phyloP scores from a whole-genome alignment of 2,329 filamentous ascomycete species.

The Drechslerella dactyloides region DNA sequence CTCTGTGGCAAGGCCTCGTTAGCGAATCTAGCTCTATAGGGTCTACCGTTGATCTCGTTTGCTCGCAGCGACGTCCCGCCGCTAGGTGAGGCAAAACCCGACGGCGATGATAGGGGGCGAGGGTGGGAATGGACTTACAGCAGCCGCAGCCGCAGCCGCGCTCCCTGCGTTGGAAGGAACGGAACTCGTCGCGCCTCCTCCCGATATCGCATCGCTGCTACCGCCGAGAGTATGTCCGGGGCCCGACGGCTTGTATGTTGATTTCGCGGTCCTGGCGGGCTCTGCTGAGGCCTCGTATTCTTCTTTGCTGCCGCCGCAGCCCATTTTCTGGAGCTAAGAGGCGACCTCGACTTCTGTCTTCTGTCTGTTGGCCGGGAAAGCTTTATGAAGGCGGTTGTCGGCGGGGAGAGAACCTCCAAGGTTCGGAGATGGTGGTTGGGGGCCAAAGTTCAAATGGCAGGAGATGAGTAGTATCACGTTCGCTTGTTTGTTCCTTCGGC shows the following conservation, averaged over 20 bases:
- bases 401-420: neutral
- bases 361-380: neutral
- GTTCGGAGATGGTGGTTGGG: conserved; percentile 12
- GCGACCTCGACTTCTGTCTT: neutral
- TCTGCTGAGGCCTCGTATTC: conserved; percentile 39
- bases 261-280: conserved; percentile 38
- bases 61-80: neutral
- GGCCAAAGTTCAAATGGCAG: neutral
- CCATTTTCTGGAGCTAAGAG: conserved; percentile 26
- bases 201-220: neutral
- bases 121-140: conserved; percentile 19
- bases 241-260: conserved; percentile 34
- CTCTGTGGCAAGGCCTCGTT: conserved; percentile 12
- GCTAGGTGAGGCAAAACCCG: neutral
- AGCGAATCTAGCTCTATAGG: neutral
- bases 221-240: conserved; percentile 43
- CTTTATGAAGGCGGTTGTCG: neutral
- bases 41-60: neutral
- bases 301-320: conserved; percentile 50
- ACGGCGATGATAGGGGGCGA: neutral
- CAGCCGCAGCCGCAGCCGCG: conserved; percentile 39
- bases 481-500: conserved; percentile 2
- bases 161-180: conserved; percentile 37
- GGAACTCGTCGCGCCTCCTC: conserved; percentile 38
- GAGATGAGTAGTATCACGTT: neutral